Conservation (phyloP, 78 protist species). For the Chrysochromulina tobinii region DNA sequence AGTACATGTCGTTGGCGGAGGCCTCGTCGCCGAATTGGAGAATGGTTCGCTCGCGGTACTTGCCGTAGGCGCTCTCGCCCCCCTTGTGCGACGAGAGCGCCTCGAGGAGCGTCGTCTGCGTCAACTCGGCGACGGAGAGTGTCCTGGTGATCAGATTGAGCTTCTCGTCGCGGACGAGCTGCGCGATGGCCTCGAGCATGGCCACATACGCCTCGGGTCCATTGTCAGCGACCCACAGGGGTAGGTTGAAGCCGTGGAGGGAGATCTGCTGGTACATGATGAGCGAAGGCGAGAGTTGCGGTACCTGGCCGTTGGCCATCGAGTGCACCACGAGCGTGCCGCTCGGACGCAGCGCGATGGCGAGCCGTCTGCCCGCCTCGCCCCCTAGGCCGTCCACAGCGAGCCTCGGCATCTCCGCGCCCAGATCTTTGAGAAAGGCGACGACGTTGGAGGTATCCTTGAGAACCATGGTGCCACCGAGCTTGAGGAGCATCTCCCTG, state of each 20-base stretch:
- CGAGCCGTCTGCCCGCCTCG: neutral
- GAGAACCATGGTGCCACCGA: neutral
- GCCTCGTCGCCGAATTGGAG: neutral
- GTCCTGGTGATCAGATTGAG: too few species aligned
- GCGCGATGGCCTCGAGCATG: neutral
- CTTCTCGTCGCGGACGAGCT: too few species aligned
- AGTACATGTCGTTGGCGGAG: neutral
- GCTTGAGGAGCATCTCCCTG: neutral
- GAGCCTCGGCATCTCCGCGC: neutral
- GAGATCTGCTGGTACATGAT: constrained; percentile 28
- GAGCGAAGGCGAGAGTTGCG: neutral
- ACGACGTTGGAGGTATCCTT: neutral
- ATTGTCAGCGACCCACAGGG: neutral
- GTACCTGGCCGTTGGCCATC: neutral
- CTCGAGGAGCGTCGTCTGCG: too few species aligned
- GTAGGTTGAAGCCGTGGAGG: neutral
- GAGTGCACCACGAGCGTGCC: neutral
- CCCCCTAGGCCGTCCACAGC: neutral
- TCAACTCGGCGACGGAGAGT: too few species aligned
- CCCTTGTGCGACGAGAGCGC: neutral
- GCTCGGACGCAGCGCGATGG: neutral
- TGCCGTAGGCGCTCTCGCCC: neutral
- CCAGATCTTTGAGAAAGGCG: neutral
- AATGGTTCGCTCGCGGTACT: neutral
- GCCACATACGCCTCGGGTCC: neutral